Conservation (phyloP, 768 basidiomycete species). For the Cyclocybe aegerita region DNA sequence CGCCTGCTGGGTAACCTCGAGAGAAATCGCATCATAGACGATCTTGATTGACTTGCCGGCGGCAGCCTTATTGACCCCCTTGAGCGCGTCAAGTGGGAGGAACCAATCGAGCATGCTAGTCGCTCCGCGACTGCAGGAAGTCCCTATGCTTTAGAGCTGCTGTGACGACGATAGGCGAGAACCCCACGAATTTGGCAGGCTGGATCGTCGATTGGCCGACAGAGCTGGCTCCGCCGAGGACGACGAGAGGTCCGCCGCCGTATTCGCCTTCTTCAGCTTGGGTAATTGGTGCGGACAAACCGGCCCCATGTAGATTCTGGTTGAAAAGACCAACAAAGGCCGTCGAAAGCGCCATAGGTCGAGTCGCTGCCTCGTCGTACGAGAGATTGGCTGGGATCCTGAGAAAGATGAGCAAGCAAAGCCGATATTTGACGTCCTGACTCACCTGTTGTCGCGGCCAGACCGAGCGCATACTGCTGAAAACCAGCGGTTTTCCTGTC, state of each 20-base stretch:
- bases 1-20: slow-evolving; percentile 19
- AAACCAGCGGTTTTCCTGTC: slow-evolving; percentile 35
- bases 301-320: slow-evolving; percentile 2
- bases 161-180: slow-evolving; percentile 42
- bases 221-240: slow-evolving; percentile 49
- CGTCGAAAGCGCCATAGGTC: slow-evolving; percentile 47
- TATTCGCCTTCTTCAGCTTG: too few species aligned
- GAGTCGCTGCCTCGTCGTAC: slow-evolving; percentile 42
- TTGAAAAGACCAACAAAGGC: slow-evolving; percentile 50
- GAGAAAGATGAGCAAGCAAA: too few species aligned
- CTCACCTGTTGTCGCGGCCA: slow-evolving; percentile 37
- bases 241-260: too few species aligned
- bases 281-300: too few species aligned
- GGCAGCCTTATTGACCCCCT: slow-evolving; percentile 20
- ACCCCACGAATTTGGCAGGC: slow-evolving; percentile 39
- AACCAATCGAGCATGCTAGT: slow-evolving; percentile 38
- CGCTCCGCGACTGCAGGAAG: slow-evolving; percentile 34
- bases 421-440: not conserved
- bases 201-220: slow-evolving; percentile 40
- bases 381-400: slow-evolving; percentile 35
- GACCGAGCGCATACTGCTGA: slow-evolving; percentile 45
- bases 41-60: slow-evolving; percentile 14
- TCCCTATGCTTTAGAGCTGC: slow-evolving; percentile 30
- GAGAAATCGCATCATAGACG: slow-evolving; percentile 27
- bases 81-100: slow-evolving; percentile 16